Conservation (phyloP, 805 yeast genomes). For the Lipomyces oligophaga region DNA sequence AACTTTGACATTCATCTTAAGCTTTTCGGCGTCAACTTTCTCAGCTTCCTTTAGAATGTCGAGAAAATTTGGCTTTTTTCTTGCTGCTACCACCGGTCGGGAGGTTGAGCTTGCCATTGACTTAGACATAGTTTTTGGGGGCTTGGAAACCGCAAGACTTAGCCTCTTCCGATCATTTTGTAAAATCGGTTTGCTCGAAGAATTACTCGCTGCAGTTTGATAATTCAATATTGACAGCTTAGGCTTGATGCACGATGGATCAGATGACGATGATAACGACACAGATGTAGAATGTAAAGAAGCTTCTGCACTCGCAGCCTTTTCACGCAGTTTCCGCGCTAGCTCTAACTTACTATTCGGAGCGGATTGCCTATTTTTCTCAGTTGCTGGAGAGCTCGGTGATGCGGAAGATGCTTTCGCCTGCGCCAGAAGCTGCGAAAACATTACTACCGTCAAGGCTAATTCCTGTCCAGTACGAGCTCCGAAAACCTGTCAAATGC, state of each 20-base stretch:
- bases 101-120: background rate
- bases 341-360: background rate
- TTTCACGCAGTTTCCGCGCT: background rate
- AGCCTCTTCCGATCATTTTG: too few species aligned
- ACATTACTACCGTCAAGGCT: too few species aligned
- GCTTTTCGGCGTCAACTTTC: slow-evolving; percentile 50
- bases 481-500: too few species aligned
- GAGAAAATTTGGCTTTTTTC: slow-evolving; percentile 53
- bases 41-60: slow-evolving; percentile 70
- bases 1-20: slow-evolving; percentile 43
- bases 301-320: background rate
- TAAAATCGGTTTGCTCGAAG: too few species aligned
- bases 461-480: too few species aligned
- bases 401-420: slow-evolving; percentile 13
- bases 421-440: slow-evolving; percentile 34
- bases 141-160: too few species aligned
- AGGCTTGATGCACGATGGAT: background rate
- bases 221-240: background rate
- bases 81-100: background rate
- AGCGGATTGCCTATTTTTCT: background rate
- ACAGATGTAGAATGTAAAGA: too few species aligned
- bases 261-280: too few species aligned
- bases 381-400: background rate
- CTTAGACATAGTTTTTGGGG: background rate
- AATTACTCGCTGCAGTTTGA: too few species aligned